Evolutionary conservation across 768 basidiomycete species (phyloP), one percentile per base, ranked within the genome.

Genomic region (Amanita subjunquillea): DNA sequence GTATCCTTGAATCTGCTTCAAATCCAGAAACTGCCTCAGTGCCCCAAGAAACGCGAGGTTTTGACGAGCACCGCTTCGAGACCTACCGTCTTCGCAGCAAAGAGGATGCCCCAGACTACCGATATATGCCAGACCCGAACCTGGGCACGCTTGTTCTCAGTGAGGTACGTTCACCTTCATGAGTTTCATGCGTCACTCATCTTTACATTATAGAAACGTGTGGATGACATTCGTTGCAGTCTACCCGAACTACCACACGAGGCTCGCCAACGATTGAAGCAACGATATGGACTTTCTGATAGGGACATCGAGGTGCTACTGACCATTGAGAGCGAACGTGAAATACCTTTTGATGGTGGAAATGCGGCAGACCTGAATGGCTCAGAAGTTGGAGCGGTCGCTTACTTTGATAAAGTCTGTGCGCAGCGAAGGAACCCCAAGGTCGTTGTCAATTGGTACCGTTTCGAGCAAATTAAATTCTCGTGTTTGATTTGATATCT

Each of bases 61-160:
- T 93, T 60, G 82, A 97, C 64, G 89, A 93, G 60, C 69, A 82
- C 54, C 80, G 75, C 2, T 84, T 84, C 30, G 78, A 87, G 63
- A 98, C 96, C 0, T 93, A 82, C 67, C 77, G 73, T 30, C 67
- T 98, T 39, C 76, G 96, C 39, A 83, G 80, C 43, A 98, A 99
- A 67, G 96, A 96, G 60, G 88, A 93, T 58, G 86, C 92, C 0
- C 91, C 89, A 1, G 96, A 99, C 65, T 99, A 98, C 65, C 79
- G 89, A 15, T 98, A 97, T 69, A 95, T 99, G 91, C 96, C 96
- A 0, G 96, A 99, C 64, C 84, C 91, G 0, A 97, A 98, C 64
- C 69, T 98, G 1, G 91, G 92, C 0, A 78, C 83, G 0, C 69
- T 97, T 4, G 61, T 79, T 30, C 60, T 88, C 6, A 74, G 75